Percentiles rank a stretch among this genome's conserved stretches.
phyloP scores from a whole-genome alignment of 345 rosid genomes.

The Populus pruinosa region DNA sequence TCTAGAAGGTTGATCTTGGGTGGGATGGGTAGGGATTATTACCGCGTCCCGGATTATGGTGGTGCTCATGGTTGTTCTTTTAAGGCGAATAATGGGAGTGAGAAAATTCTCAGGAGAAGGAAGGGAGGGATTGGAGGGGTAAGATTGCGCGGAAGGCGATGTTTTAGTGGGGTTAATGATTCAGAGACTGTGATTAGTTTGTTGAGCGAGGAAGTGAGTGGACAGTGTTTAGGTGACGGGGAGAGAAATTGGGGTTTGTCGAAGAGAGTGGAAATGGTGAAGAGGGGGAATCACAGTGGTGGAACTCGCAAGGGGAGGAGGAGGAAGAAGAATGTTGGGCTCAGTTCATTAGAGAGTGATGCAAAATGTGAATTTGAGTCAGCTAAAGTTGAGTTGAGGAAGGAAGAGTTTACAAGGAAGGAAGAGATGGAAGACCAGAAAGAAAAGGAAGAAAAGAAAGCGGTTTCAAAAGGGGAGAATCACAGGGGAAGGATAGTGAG shows the following conservation, averaged over 20 bases:
- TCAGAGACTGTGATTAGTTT: constrained; percentile 70
- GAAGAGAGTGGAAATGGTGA: constrained; percentile 42
- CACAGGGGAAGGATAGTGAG: constrained; percentile 40
- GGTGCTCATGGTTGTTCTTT: constrained; percentile 30
- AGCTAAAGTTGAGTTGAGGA: constrained; percentile 18
- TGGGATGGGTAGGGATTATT: constrained; percentile 21
- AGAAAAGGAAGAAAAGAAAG: constrained; percentile 11
- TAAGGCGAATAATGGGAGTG: constrained; percentile 28
- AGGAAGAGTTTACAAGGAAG: constrained; percentile 25
- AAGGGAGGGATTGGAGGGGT: neutral
- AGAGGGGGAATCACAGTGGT: constrained; percentile 33
- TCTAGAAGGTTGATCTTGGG: constrained; percentile 49
- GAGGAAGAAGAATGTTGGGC: constrained; percentile 32
- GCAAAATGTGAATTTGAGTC: constrained; percentile 29
- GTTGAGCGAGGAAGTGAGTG: constrained; percentile 63
- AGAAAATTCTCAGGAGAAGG: constrained; percentile 32
- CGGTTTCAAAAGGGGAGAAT: constrained; percentile 24
- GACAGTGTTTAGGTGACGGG: constrained; percentile 30
- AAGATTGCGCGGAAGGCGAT: constrained; percentile 11
- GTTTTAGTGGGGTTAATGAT: constrained; percentile 45
- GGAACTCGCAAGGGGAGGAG: constrained; percentile 29
- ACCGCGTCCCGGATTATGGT: constrained; percentile 38
- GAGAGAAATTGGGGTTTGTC: constrained; percentile 30
- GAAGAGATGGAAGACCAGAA: constrained; percentile 35
- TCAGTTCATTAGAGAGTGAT: constrained; percentile 28